Evolutionary conservation across 202 grass and related monocot genomes (phyloP).

Genomic region (Elaeis oleifera): DNA sequence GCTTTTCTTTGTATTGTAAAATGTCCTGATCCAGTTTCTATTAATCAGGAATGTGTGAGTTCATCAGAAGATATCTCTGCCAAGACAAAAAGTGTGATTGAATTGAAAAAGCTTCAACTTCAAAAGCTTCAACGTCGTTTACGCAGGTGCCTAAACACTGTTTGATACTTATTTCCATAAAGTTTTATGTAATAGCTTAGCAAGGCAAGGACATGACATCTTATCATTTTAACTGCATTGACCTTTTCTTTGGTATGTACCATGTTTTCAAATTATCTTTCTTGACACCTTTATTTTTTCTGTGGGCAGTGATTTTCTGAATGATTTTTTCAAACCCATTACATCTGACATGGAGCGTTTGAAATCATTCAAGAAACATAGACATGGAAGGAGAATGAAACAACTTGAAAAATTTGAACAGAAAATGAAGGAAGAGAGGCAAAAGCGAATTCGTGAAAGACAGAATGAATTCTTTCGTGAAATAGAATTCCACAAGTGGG

Average conservation of each 20-base stretch:
- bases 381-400: slow-evolving; percentile 83
- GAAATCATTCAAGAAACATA: slow-evolving; percentile 82
- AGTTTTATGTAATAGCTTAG: not conserved
- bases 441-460: slow-evolving; percentile 93
- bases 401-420: slow-evolving; percentile 99
- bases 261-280: not conserved
- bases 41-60: slow-evolving; percentile 72
- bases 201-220: not conserved
- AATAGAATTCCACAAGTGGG: slow-evolving; percentile 85
- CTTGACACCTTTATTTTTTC: slow-evolving; percentile 23
- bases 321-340: slow-evolving; percentile 87
- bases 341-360: slow-evolving; percentile 60
- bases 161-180: not conserved
- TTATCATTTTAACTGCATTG: too few relatives aligned
- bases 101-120: slow-evolving; percentile 99
- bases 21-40: not conserved
- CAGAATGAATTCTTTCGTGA: slow-evolving; percentile 98
- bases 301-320: slow-evolving; percentile 79
- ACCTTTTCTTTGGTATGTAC: too few relatives aligned
- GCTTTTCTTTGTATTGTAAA: too few relatives aligned
- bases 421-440: slow-evolving; percentile 99
- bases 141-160: slow-evolving; percentile 40
- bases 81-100: slow-evolving; percentile 96
- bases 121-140: slow-evolving; percentile 71
- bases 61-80: slow-evolving; percentile 87